These are phyloP conservation scores for Boletus pseudopeckii DNA, from an alignment of 768 basidiomycete genomes.

Conservation along the genomic window DNA sequence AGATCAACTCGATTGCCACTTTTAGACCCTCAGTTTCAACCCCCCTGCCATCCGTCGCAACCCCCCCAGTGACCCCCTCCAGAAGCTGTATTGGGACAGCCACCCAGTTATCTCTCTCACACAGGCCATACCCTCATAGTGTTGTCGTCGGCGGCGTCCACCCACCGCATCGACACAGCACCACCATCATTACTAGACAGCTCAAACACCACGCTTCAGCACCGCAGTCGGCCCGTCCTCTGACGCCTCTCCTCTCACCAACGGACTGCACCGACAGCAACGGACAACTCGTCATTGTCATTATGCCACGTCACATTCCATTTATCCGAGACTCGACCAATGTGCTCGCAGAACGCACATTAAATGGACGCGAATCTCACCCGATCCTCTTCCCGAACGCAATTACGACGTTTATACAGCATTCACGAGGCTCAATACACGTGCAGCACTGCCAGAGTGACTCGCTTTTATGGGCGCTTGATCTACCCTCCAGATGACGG, in stretches of 20 bases:
- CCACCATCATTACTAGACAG: background rate
- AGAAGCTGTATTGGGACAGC: background rate
- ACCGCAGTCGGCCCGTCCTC: background rate
- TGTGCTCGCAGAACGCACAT: too few species aligned
- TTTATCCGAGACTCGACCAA: too few species aligned
- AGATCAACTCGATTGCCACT: conserved; percentile 6
- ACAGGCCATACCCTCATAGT: too few species aligned
- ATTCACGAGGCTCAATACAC: background rate
- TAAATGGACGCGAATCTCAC: too few species aligned
- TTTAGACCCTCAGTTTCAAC: background rate
- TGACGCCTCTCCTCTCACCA: too few species aligned
- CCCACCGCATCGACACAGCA: background rate
- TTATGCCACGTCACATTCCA: too few species aligned
- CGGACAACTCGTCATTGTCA: too few species aligned
- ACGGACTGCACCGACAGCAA: too few species aligned
- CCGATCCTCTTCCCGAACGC: too few species aligned
- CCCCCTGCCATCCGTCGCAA: background rate
- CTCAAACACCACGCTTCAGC: too few species aligned
- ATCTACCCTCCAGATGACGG: background rate
- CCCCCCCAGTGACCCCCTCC: conserved; percentile 10
- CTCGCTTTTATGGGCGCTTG: background rate
- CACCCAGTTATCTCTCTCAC: background rate
- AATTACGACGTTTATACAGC: background rate
- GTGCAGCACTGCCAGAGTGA: background rate
- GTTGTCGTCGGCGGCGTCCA: too few species aligned